Percentiles rank a stretch among this genome's conserved stretches.
Conservation (phyloP, 306 rosid genomes). For the Inga leiocalycina region DNA sequence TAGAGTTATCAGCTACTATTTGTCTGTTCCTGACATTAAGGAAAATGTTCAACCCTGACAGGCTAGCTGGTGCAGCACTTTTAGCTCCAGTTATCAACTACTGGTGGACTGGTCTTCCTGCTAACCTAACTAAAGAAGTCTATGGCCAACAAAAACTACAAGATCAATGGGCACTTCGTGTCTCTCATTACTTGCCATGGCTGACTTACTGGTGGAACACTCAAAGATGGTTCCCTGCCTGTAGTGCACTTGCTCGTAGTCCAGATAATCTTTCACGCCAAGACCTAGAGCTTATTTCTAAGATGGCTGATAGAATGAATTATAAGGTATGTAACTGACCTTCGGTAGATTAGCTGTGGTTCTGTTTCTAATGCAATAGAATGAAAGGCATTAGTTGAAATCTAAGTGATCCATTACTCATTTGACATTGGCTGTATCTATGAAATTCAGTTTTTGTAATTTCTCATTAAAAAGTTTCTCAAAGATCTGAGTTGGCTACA, state of each 20-base stretch:
- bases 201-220: constrained; percentile 95
- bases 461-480: constrained; percentile 15
- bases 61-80: constrained; percentile 82
- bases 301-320: neutral
- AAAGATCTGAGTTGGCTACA: constrained; percentile 5
- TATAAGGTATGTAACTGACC: constrained; percentile 36
- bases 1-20: neutral
- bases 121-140: constrained; percentile 59
- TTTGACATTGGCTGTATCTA: constrained; percentile 14
- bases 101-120: constrained; percentile 88
- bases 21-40: constrained; percentile 15
- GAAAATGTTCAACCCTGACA: constrained; percentile 35
- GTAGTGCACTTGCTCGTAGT: constrained; percentile 8
- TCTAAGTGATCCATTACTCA: neutral
- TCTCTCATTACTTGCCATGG: constrained; percentile 79
- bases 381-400: constrained; percentile 6
- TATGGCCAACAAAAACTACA: constrained; percentile 36
- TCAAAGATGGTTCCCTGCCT: constrained; percentile 76
- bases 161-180: constrained; percentile 82
- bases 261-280: constrained; percentile 32
- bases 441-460: constrained; percentile 10
- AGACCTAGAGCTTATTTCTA: constrained; percentile 32
- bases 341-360: constrained; percentile 15
- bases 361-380: constrained; percentile 14
- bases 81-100: constrained; percentile 71